These are phyloP conservation scores for Globisporangium irregulare DNA, from an alignment of 352 stramenopile genomes.

Conservation along the genomic window DNA sequence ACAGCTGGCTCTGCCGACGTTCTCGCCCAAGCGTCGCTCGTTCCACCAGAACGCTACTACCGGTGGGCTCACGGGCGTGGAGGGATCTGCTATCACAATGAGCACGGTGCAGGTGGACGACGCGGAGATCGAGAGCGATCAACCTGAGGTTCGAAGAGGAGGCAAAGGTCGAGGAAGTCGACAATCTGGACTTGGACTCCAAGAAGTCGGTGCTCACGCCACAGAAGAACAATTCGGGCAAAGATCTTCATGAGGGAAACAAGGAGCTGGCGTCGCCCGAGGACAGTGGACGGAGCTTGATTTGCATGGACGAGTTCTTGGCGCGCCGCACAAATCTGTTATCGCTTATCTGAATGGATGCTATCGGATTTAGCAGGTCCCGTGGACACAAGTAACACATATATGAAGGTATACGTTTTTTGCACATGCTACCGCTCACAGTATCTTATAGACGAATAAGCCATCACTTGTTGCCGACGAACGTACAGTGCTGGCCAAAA, in stretches of 20 bases:
- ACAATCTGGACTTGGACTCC: slow-evolving; percentile 16
- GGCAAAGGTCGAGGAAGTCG: slow-evolving; percentile 26
- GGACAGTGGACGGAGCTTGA: slow-evolving; percentile 58
- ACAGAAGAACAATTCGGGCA: slow-evolving; percentile 12
- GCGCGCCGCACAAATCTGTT: slow-evolving; percentile 36
- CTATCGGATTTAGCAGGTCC: no score
- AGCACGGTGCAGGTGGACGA: slow-evolving; percentile 17
- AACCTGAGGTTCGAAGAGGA: slow-evolving; percentile 32
- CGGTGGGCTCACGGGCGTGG: not conserved
- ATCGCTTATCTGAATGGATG: no score
- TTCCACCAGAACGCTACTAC: slow-evolving; percentile 10
- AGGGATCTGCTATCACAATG: not conserved
- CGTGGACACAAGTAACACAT: no score
- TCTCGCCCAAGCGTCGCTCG: slow-evolving; percentile 56
- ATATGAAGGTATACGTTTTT: no score
- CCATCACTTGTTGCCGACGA: no score
- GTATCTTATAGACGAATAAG: no score
- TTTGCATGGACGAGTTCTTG: slow-evolving; percentile 90
- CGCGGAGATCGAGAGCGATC: slow-evolving; percentile 30
- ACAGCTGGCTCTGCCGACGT: slow-evolving; percentile 34
- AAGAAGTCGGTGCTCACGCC: slow-evolving; percentile 7
- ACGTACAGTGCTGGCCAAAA: no score
- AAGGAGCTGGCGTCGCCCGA: slow-evolving; percentile 13
- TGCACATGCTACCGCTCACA: no score
- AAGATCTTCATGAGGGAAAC: slow-evolving; percentile 10